A percentile compares a stretch with the other conserved stretches of the same genome.
Conservation (phyloP, 768 basidiomycete species). For the Leccinellum rugosiceps region DNA sequence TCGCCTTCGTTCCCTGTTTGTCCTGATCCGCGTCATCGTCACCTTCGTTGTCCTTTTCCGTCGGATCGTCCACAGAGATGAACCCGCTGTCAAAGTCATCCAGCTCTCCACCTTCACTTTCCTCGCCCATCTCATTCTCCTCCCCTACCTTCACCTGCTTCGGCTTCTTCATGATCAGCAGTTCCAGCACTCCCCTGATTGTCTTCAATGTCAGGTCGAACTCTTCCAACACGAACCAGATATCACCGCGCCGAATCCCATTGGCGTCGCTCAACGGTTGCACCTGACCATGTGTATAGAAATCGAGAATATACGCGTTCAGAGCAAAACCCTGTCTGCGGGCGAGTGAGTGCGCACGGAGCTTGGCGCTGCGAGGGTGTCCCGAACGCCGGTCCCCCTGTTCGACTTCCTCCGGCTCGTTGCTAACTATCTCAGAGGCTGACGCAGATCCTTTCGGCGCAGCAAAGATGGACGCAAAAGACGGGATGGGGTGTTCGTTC, state of each 20-base stretch:
- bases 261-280: constrained; percentile 48
- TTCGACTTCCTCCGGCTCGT: not conserved
- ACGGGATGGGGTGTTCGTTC: constrained; percentile 59
- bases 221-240: constrained; percentile 65
- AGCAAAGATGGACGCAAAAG: constrained; percentile 38
- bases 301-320: constrained; percentile 69
- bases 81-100: constrained; percentile 35
- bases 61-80: constrained; percentile 24
- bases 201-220: constrained; percentile 50
- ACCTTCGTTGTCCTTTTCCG: constrained; percentile 21
- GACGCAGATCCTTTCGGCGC: constrained; percentile 16
- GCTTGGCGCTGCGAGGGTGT: not conserved
- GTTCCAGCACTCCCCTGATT: constrained; percentile 48
- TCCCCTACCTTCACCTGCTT: constrained; percentile 12
- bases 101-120: constrained; percentile 3
- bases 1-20: not conserved
- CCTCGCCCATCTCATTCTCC: constrained; percentile 16
- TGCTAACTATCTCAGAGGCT: not conserved
- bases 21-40: not conserved
- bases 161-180: constrained; percentile 36
- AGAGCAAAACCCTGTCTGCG: constrained; percentile 30
- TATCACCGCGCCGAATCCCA: constrained; percentile 55
- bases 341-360: not conserved
- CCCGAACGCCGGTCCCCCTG: not conserved
- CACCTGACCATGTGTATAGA: constrained; percentile 62